These are phyloP conservation scores for Leucosporidium scottii DNA, from an alignment of 768 basidiomycete genomes.

Conservation along the genomic window DNA sequence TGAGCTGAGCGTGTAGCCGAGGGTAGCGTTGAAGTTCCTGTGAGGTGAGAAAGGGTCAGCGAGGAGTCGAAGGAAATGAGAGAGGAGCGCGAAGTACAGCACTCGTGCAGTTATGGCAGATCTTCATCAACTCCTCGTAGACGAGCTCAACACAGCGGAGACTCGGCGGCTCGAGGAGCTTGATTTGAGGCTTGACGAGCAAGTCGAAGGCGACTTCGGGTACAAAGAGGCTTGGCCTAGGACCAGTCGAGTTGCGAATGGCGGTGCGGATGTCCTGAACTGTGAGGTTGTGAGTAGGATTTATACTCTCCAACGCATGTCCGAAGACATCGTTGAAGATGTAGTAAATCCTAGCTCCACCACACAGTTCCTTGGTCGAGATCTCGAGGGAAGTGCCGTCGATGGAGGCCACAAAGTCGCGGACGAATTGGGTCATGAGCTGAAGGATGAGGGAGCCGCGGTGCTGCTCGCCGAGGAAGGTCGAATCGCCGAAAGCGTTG, in stretches of 20 bases:
- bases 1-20: constrained; percentile 78
- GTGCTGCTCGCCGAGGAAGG: constrained; percentile 83
- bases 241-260: constrained; percentile 96
- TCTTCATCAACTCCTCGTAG: constrained; percentile 98
- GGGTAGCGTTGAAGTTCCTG: constrained; percentile 97
- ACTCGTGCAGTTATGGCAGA: constrained; percentile 90
- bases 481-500: constrained; percentile 89
- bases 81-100: constrained; percentile 3
- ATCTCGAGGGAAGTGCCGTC: constrained; percentile 94
- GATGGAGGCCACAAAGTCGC: constrained; percentile 93
- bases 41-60: not conserved
- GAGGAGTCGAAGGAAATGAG: not conserved
- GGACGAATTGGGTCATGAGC: constrained; percentile 92
- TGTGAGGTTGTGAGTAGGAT: constrained; percentile 83
- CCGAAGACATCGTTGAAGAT: constrained; percentile 99
- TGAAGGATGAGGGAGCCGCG: constrained; percentile 79
- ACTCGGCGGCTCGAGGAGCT: constrained; percentile 87
- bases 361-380: constrained; percentile 95
- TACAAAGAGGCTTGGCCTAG: constrained; percentile 89
- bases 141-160: constrained; percentile 94
- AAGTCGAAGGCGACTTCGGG: constrained; percentile 96
- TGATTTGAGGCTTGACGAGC: constrained; percentile 96
- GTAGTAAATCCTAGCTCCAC: constrained; percentile 96
- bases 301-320: constrained; percentile 76
- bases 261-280: constrained; percentile 95